Evolutionary conservation across 306 rosid species (phyloP).

Genomic region (Cicer arietinum): DNA sequence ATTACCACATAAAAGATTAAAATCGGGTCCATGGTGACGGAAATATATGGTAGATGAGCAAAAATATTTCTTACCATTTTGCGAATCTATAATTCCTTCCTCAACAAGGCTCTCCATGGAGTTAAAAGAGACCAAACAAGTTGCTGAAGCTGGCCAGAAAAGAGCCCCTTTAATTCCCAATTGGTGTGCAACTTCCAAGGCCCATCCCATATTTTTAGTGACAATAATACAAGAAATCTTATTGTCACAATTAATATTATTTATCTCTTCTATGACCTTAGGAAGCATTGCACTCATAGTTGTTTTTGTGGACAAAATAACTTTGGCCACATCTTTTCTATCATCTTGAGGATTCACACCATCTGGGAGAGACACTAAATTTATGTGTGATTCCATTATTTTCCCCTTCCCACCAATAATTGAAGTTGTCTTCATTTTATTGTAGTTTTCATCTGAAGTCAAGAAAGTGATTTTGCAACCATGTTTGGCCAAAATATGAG

Average conservation of each 20-base stretch:
- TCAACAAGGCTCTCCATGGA: conserved; percentile 45
- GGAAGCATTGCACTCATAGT: conserved; percentile 55
- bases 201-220: conserved; percentile 57
- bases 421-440: neutral
- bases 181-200: conserved; percentile 46
- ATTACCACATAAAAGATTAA: too few relatives aligned
- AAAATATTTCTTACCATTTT: conserved; percentile 35
- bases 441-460: conserved; percentile 45
- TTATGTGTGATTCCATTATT: conserved; percentile 31
- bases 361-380: conserved; percentile 58
- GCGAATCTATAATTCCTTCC: conserved; percentile 46
- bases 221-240: conserved; percentile 53
- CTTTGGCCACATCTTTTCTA: conserved; percentile 38
- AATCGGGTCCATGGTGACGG: neutral
- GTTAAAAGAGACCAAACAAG: conserved; percentile 24
- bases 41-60: neutral
- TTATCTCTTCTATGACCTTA: conserved; percentile 50
- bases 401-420: neutral
- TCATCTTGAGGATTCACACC: conserved; percentile 60
- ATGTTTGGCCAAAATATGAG: conserved; percentile 43
- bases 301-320: conserved; percentile 37
- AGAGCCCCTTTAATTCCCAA: conserved; percentile 57
- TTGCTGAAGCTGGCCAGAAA: conserved; percentile 58
- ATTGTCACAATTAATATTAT: conserved; percentile 27
- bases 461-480: conserved; percentile 60